Conservation (phyloP, 352 stramenopile species). For the Pilasporangium apinafurcum region DNA sequence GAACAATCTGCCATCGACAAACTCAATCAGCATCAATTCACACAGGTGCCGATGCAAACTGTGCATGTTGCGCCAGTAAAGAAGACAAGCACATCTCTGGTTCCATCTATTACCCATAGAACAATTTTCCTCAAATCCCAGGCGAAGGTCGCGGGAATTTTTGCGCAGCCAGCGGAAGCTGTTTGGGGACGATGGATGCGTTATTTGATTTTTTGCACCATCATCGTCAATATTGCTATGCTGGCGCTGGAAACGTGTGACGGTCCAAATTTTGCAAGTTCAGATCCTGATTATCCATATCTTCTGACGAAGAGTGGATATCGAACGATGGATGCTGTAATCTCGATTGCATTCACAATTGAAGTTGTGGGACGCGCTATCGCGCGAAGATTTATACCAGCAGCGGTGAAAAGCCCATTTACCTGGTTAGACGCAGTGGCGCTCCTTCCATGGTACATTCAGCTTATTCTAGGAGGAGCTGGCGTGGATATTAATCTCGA, state of each 20-base stretch:
- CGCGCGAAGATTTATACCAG: slow-evolving; percentile 13
- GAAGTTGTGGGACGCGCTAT: slow-evolving; percentile 39
- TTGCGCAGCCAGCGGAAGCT: slow-evolving; percentile 27
- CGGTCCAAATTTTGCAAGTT: slow-evolving; percentile 37
- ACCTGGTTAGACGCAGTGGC: slow-evolving; percentile 53
- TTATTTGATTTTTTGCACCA: slow-evolving; percentile 38
- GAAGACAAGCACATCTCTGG: neutral
- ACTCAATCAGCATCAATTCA: neutral
- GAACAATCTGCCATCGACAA: too few relatives aligned
- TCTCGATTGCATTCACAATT: slow-evolving; percentile 46
- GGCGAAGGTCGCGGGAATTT: slow-evolving; percentile 28
- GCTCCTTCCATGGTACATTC: slow-evolving; percentile 49
- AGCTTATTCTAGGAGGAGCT: slow-evolving; percentile 13
- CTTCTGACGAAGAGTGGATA: slow-evolving; percentile 31
- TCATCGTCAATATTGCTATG: slow-evolving; percentile 35
- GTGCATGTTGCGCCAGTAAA: slow-evolving; percentile 3
- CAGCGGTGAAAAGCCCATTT: slow-evolving; percentile 24
- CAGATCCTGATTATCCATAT: slow-evolving; percentile 52
- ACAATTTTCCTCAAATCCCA: slow-evolving; percentile 22
- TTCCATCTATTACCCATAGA: slow-evolving; percentile 1
- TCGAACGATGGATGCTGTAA: slow-evolving; percentile 22
- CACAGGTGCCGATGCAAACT: slow-evolving; percentile 3
- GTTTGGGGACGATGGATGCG: slow-evolving; percentile 27
- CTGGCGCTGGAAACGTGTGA: slow-evolving; percentile 65
- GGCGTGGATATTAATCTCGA: slow-evolving; percentile 13